A percentile compares a stretch with the other conserved stretches of the same genome.
phyloP scores from a whole-genome alignment of 768 basidiomycete species.

The Boletellus emodensis region DNA sequence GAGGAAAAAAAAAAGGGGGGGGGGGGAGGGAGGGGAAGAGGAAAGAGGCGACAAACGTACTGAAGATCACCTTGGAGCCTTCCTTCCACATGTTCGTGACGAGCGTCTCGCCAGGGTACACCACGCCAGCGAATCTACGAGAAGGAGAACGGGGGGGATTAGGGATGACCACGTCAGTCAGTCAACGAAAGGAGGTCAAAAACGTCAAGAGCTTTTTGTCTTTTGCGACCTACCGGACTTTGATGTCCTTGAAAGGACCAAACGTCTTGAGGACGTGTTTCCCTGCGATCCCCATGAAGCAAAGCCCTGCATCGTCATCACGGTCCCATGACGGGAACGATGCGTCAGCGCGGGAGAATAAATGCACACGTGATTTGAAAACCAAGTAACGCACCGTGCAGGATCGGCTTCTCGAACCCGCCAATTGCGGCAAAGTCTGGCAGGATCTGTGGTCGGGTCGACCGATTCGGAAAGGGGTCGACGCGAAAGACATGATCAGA shows the following conservation, averaged over 20 bases:
- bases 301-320: conserved; percentile 51
- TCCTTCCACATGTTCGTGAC: conserved; percentile 99
- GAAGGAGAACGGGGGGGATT: background rate
- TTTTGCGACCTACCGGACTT: conserved; percentile 65
- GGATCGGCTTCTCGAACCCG: conserved; percentile 89
- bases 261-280: conserved; percentile 89
- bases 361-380: background rate
- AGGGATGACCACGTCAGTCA: too few relatives aligned
- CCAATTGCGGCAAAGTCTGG: conserved; percentile 93
- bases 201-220: background rate
- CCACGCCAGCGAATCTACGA: conserved; percentile 77
- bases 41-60: conserved; percentile 44
- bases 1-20: background rate
- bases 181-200: background rate
- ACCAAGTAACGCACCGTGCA: conserved; percentile 47
- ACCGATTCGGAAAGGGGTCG: conserved; percentile 1
- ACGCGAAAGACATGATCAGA: background rate
- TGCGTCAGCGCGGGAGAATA: background rate
- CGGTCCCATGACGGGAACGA: background rate
- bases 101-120: conserved; percentile 94
- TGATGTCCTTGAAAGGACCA: conserved; percentile 88
- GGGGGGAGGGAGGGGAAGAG: background rate
- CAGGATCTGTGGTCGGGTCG: conserved; percentile 54
- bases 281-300: conserved; percentile 87
- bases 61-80: conserved; percentile 83